Conservation (phyloP, 371 early-diverging fungal genomes). For the Haplosporangium sp. region DNA sequence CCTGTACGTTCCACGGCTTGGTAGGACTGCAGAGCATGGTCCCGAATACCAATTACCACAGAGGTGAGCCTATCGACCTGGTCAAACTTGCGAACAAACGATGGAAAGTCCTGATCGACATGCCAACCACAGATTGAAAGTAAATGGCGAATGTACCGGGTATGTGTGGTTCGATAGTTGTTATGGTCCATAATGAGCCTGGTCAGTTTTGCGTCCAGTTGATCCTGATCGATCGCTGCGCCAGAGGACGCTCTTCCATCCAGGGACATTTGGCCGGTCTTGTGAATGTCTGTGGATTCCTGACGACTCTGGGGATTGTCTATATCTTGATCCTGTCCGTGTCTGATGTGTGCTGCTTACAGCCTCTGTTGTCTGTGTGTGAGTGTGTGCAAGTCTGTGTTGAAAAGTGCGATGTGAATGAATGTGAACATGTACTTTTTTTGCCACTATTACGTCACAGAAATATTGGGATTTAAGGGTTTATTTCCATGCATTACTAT, state of each 20-base stretch:
- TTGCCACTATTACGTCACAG: too few relatives aligned
- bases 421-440: too few relatives aligned
- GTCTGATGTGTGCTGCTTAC: too few relatives aligned
- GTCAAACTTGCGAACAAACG: slow-evolving; percentile 35
- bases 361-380: too few relatives aligned
- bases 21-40: slow-evolving; percentile 35
- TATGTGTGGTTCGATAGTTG: slow-evolving; percentile 29
- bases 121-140: slow-evolving; percentile 33
- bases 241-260: slow-evolving; percentile 18
- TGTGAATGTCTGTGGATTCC: background rate
- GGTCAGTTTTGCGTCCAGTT: slow-evolving; percentile 35
- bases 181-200: slow-evolving; percentile 43
- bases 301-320: too few relatives aligned
- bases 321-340: too few relatives aligned
- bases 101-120: slow-evolving; percentile 41
- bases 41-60: slow-evolving; percentile 25
- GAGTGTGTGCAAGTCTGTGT: too few relatives aligned
- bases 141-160: slow-evolving; percentile 37
- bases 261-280: slow-evolving; percentile 15
- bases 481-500: too few relatives aligned
- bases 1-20: slow-evolving; percentile 43
- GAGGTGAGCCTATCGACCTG: slow-evolving; percentile 27
- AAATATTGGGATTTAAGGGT: too few relatives aligned
- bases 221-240: slow-evolving; percentile 43
- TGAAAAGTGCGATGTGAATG: too few relatives aligned